Evolutionary conservation across 2,329 filamentous ascomycete genomes (phyloP).

Genomic region (Diatrype stigma): DNA sequence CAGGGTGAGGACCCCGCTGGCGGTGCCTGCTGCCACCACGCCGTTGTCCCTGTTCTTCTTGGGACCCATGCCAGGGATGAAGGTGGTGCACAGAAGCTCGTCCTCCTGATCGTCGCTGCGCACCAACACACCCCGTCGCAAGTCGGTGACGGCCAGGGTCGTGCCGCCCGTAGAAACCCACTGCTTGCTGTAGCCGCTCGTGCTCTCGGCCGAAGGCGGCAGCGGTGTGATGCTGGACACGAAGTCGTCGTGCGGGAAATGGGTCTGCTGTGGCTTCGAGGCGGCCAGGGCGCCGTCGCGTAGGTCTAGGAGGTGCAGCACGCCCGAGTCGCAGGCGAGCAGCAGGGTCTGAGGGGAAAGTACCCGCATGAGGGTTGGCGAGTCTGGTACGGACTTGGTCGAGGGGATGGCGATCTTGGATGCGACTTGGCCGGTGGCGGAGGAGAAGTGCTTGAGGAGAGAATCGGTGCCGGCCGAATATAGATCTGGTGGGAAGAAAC

Average conservation of each 20-base stretch:
- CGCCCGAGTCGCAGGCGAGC: slow-evolving; percentile 84
- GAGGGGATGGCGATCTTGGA: slow-evolving; percentile 78
- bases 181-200: slow-evolving; percentile 86
- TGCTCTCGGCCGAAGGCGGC: slow-evolving; percentile 74
- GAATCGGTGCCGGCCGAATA: slow-evolving; percentile 62
- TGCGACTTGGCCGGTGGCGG: slow-evolving; percentile 61
- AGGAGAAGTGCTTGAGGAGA: slow-evolving; percentile 55
- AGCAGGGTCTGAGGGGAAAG: slow-evolving; percentile 86
- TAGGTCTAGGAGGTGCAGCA: slow-evolving; percentile 83
- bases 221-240: slow-evolving; percentile 83
- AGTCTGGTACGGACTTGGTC: slow-evolving; percentile 52
- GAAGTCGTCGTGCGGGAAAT: slow-evolving; percentile 88
- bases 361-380: slow-evolving; percentile 75
- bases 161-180: slow-evolving; percentile 92
- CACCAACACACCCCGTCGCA: slow-evolving; percentile 79
- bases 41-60: slow-evolving; percentile 64
- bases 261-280: slow-evolving; percentile 69
- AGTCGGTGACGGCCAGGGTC: slow-evolving; percentile 84
- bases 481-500: slow-evolving; percentile 40
- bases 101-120: slow-evolving; percentile 94
- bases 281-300: slow-evolving; percentile 55
- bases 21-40: slow-evolving; percentile 70
- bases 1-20: slow-evolving; percentile 77
- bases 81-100: slow-evolving; percentile 76
- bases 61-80: slow-evolving; percentile 72